Conservation (phyloP, 192 early-diverging fungal genomes). For the Coemansia sp. region DNA sequence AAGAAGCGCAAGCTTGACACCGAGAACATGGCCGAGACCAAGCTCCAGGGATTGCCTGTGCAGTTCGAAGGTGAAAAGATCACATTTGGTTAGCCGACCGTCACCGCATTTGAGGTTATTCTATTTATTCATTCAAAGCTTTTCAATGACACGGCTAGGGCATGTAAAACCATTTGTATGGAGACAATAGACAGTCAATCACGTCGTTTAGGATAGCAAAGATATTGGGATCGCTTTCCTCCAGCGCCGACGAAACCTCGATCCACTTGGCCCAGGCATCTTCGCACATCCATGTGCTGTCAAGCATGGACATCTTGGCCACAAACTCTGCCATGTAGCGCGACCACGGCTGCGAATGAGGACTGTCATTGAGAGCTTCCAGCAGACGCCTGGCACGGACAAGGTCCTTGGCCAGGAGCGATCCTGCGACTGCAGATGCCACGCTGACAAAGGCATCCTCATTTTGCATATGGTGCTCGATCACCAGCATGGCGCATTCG, state of each 20-base stretch:
- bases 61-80: constrained; percentile 70
- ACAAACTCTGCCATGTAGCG: constrained; percentile 27
- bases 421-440: constrained; percentile 13
- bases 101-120: constrained; percentile 1
- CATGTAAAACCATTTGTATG: constrained; percentile 5
- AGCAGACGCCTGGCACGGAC: constrained; percentile 23
- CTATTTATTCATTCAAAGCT: not conserved
- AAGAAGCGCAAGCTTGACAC: constrained; percentile 41
- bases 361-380: constrained; percentile 2
- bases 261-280: constrained; percentile 7
- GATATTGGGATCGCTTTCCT: not conserved
- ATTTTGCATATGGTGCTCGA: constrained; percentile 28
- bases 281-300: not conserved
- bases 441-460: constrained; percentile 8
- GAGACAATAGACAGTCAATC: not conserved
- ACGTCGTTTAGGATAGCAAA: not conserved
- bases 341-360: constrained; percentile 32
- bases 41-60: constrained; percentile 51
- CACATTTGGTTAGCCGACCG: constrained; percentile 62
- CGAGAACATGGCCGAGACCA: constrained; percentile 53
- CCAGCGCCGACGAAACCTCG: not conserved
- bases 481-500: constrained; percentile 34
- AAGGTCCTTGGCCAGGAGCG: constrained; percentile 19
- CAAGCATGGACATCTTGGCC: constrained; percentile 1
- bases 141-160: not conserved